These are phyloP conservation scores for Fraxinus platypoda DNA, from an alignment of 305 asterid genomes.

Conservation along the genomic window DNA sequence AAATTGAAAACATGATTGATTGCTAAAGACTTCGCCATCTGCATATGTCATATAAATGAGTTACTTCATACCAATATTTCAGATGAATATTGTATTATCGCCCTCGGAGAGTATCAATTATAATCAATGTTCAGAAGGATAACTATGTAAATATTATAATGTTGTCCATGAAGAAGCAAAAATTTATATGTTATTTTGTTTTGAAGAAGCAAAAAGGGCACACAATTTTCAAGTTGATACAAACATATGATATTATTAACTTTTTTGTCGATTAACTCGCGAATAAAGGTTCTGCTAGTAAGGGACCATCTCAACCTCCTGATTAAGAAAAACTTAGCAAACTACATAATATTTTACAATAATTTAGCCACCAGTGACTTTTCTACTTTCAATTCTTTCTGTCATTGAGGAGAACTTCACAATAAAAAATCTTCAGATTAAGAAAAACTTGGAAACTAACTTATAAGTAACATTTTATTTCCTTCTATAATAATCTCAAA, in stretches of 20 bases:
- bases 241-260: background rate
- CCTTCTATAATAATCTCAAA: background rate
- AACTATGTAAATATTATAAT: background rate
- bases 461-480: background rate
- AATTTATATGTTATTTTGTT: background rate
- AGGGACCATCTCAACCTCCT: background rate
- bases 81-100: background rate
- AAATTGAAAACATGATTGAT: background rate
- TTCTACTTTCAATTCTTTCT: background rate
- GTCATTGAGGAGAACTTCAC: background rate
- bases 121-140: background rate
- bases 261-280: background rate
- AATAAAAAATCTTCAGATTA: background rate
- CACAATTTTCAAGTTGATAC: background rate
- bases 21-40: background rate
- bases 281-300: background rate
- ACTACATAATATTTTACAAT: background rate
- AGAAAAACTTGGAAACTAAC: background rate
- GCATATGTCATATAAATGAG: background rate
- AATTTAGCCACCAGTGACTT: background rate
- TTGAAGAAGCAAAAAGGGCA: background rate
- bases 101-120: background rate
- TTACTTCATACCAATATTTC: background rate
- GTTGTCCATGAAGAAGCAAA: background rate
- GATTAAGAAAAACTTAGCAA: background rate